phyloP scores from a whole-genome alignment of 2,329 filamentous ascomycete genomes.

The Fusarium lyarnte region DNA sequence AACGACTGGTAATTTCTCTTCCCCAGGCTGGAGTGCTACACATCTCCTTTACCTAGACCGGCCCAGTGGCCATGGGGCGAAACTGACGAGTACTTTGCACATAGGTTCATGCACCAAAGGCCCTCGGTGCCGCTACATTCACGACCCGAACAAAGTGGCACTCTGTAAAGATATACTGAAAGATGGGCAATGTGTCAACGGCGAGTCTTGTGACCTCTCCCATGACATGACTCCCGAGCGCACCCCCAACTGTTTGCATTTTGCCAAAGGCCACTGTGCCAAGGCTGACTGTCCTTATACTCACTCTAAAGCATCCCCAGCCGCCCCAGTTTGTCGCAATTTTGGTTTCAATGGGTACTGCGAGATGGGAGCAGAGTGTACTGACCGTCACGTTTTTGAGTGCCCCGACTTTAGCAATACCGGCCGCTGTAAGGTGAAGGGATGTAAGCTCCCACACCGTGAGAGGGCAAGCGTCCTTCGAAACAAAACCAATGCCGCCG shows the following conservation, averaged over 20 bases:
- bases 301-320: conserved; percentile 80
- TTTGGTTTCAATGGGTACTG: conserved; percentile 93
- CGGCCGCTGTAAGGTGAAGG: conserved; percentile 81
- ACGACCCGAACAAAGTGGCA: conserved; percentile 87
- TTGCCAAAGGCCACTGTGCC: conserved; percentile 87
- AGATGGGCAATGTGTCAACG: conserved; percentile 79
- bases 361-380: conserved; percentile 79
- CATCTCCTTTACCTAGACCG: conserved; percentile 31
- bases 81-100: conserved; percentile 54
- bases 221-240: conserved; percentile 86
- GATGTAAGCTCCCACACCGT: conserved; percentile 87
- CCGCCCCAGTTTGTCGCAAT: conserved; percentile 80
- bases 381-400: conserved; percentile 87
- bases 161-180: conserved; percentile 89
- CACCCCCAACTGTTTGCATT: conserved; percentile 89
- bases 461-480: conserved; percentile 85
- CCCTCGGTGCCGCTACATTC: conserved; percentile 79
- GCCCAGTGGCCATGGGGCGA: conserved; percentile 52
- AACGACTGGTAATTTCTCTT: conserved; percentile 72
- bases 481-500: conserved; percentile 68
- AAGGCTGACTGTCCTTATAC: conserved; percentile 88
- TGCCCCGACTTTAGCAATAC: conserved; percentile 96
- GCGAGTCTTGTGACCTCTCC: conserved; percentile 87
- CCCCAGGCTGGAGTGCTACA: conserved; percentile 43
- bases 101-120: conserved; percentile 88